phyloP scores from a whole-genome alignment of 2,329 filamentous ascomycete species.

The Fusarium avenaceum region DNA sequence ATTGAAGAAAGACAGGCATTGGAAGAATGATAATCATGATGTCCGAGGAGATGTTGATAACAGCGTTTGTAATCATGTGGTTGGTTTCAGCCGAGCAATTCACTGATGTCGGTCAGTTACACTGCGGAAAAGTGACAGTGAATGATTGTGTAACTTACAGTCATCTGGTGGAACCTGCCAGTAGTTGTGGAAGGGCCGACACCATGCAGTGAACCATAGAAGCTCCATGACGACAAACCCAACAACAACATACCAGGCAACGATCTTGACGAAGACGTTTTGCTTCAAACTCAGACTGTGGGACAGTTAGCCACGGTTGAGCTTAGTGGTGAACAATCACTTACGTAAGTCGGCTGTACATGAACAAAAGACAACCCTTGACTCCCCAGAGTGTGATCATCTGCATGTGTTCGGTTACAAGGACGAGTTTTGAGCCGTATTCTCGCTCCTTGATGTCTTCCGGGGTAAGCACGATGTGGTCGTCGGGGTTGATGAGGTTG shows the following conservation, averaged over 20 bases:
- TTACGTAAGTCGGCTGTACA: constrained; percentile 66
- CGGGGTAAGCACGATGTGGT: constrained; percentile 61
- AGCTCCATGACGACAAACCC: constrained; percentile 64
- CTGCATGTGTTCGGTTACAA: constrained; percentile 72
- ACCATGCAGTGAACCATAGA: constrained; percentile 64
- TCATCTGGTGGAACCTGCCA: constrained; percentile 64
- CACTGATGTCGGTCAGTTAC: constrained; percentile 9
- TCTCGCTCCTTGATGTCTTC: constrained; percentile 58
- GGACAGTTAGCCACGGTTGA: rapidly evolving
- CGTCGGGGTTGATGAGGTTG: constrained; percentile 67
- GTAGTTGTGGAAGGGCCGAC: constrained; percentile 64
- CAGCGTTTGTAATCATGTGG: constrained; percentile 69
- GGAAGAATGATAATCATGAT: constrained; percentile 69
- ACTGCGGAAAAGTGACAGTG: background rate
- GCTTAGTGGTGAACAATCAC: constrained; percentile 26
- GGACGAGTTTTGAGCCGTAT: constrained; percentile 70
- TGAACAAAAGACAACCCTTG: constrained; percentile 66
- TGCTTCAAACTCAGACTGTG: constrained; percentile 59
- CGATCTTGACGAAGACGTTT: constrained; percentile 59
- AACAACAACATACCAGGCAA: constrained; percentile 59
- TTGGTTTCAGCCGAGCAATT: constrained; percentile 66
- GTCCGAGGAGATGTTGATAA: constrained; percentile 71
- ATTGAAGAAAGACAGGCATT: constrained; percentile 64
- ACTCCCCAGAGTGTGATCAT: constrained; percentile 68
- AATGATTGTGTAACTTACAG: constrained; percentile 46